Evolutionary conservation across 2,329 filamentous ascomycete genomes (phyloP), one percentile per base, ranked within the genome.

Genomic region (Ascochyta clinopodiicola): DNA sequence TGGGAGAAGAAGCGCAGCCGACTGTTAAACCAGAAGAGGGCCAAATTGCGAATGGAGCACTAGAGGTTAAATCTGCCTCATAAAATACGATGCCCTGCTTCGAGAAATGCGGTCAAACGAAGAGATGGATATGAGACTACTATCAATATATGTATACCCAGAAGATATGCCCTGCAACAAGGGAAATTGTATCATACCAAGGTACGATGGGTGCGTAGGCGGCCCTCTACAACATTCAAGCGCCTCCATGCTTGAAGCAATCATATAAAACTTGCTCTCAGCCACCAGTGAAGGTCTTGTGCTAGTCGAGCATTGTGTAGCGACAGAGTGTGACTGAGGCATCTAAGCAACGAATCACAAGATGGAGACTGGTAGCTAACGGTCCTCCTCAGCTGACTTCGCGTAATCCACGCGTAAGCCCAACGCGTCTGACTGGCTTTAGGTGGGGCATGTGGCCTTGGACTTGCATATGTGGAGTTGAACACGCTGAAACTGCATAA

Each of bases 11-110:
- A 22, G 56, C 38, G 17, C 52, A 54, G 13, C 61, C 62, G 6
- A 53, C 50, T 4, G 46, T 72, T 25, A 72, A 70, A 51, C 51
- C 27, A 1, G 71, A 73, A 43, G 59, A 45, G 1, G 61, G 60
- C 0, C 56, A 63, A 32, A 21, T 59, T 37, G 65, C 63, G 2
- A 71, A 72, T 50, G 70, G 66, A 1, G 60, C 62, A 32, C 40
- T 70, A 19, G 70, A 72, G 34, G 70, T 72, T 15, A 69, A 69
- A 49, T 59, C 69, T 59, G 64, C 61, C 7, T 68, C 63, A 8
- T 60, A 21, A 40, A 12, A 6, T 6, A 19, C 8, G 25, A 13
- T 19, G 34, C 12, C 17, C n/a, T 8, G 13, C 10, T 17, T 6
- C 4, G 12, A 10, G 29, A 8, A 21, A 31, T 13, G 7, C 24